phyloP scores from a whole-genome alignment of 2,329 filamentous ascomycete genomes.

The Cytospora leucostoma region DNA sequence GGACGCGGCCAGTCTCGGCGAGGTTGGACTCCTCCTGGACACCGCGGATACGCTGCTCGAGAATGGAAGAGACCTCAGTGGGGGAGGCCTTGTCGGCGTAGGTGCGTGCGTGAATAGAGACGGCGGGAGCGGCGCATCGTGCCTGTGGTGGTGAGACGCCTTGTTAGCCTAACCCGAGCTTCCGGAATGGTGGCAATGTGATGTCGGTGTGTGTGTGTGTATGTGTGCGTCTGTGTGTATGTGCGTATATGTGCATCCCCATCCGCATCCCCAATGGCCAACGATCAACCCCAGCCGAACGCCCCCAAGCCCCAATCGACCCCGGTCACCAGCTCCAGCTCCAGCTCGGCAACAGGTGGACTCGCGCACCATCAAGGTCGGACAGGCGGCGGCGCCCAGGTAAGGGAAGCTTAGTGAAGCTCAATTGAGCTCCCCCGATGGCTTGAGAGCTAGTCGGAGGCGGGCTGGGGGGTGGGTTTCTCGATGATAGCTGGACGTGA shows the following conservation, averaged over 20 bases:
- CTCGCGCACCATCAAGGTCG: conserved; percentile 38
- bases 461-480: conserved; percentile 40
- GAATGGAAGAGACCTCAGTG: conserved; percentile 98
- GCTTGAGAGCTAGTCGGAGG: conserved; percentile 36
- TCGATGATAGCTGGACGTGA: conserved; percentile 46
- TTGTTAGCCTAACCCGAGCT: conserved; percentile 34
- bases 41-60: conserved; percentile 98
- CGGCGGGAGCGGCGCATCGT: conserved; percentile 82
- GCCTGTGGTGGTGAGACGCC: conserved; percentile 54
- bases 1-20: conserved; percentile 97
- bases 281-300: conserved; percentile 1
- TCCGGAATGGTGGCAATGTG: conserved; percentile 19
- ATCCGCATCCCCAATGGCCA: conserved; percentile 25
- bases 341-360: conserved; percentile 36
- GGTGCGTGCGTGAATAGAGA: conserved; percentile 73
- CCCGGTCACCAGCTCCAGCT: conserved; percentile 29
- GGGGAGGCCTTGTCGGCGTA: conserved; percentile 97
- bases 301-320: conserved; percentile 16
- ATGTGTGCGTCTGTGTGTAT: conserved; percentile 17
- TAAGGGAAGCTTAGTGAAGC: conserved; percentile 34
- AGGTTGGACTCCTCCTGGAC: conserved; percentile 95
- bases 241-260: not conserved
- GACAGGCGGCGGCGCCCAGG: conserved; percentile 36
- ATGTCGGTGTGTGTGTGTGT: conserved; percentile 26
- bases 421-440: conserved; percentile 43